A percentile compares a stretch with the other conserved stretches of the same genome.
Evolutionary conservation across 2,329 filamentous ascomycete species (phyloP).

Genomic region (Cryphonectria japonica): DNA sequence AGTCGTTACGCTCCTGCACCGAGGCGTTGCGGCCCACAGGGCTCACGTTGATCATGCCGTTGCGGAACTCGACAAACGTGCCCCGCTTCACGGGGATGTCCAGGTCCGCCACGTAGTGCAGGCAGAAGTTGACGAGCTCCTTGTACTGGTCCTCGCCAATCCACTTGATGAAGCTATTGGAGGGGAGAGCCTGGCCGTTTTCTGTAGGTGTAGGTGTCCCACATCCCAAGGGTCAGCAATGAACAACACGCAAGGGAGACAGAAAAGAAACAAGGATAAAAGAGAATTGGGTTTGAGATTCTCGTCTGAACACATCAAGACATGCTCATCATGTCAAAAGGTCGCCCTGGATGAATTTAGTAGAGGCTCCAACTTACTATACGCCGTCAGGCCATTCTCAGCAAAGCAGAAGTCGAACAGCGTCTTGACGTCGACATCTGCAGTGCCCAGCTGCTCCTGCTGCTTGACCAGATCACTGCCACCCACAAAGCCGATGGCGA

Average conservation of each 20-base stretch:
- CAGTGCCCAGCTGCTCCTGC: conserved; percentile 87
- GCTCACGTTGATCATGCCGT: conserved; percentile 88
- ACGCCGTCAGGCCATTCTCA: conserved; percentile 94
- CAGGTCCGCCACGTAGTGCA: conserved; percentile 83
- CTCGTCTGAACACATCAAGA: not conserved
- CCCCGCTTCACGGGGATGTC: conserved; percentile 83
- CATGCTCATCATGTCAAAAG: not conserved
- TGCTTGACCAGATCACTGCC: conserved; percentile 92
- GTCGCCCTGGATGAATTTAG: not conserved
- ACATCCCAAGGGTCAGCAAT: not conserved
- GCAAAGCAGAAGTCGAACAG: conserved; percentile 98
- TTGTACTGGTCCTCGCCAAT: conserved; percentile 85
- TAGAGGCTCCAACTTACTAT: conserved; percentile 45
- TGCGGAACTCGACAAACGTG: conserved; percentile 86
- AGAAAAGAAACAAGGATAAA: not conserved
- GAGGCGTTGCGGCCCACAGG: conserved; percentile 87
- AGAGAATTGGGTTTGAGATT: not conserved
- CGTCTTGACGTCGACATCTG: conserved; percentile 69
- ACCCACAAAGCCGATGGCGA: conserved; percentile 89
- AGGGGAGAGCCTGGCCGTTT: conserved; percentile 73
- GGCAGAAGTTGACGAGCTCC: conserved; percentile 72
- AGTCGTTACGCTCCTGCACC: conserved; percentile 78
- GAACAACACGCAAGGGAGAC: not conserved
- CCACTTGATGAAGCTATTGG: conserved; percentile 88
- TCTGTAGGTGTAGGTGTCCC: conserved; percentile 38